Conservation (phyloP, 108 stramenopile genomes). For the Epipyxis sp. region DNA sequence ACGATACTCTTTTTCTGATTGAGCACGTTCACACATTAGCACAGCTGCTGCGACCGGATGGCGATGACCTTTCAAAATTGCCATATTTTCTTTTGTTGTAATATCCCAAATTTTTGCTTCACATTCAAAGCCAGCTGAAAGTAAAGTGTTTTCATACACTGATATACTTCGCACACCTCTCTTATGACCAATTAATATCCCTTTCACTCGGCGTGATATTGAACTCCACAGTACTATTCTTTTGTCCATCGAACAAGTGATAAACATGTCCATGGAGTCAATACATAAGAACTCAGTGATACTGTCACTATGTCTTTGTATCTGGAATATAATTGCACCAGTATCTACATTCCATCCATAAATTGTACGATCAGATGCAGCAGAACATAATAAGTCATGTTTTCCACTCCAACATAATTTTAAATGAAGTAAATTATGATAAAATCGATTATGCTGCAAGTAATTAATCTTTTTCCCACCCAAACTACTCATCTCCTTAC, state of each 20-base stretch:
- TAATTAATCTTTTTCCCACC: not conserved
- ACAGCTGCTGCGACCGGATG: slow-evolving; percentile 4
- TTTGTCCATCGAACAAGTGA: slow-evolving; percentile 30
- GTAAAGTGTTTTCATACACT: not conserved
- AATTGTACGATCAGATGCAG: slow-evolving; percentile 13
- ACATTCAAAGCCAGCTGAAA: slow-evolving; percentile 31
- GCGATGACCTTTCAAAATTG: slow-evolving; percentile 15
- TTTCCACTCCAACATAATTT: slow-evolving; percentile 22
- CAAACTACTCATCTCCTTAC: not conserved
- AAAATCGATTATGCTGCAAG: slow-evolving; percentile 9
- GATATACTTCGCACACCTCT: slow-evolving; percentile 22
- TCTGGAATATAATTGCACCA: slow-evolving; percentile 14
- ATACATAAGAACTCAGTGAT: slow-evolving; percentile 21
- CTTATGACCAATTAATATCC: slow-evolving; percentile 17
- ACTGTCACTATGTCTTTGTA: slow-evolving; percentile 8
- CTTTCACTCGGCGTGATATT: slow-evolving; percentile 24
- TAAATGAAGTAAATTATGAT: slow-evolving; percentile 11
- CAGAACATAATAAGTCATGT: slow-evolving; percentile 11
- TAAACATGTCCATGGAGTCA: slow-evolving; percentile 20
- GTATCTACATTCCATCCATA: slow-evolving; percentile 31
- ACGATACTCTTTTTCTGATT: slow-evolving; percentile 17
- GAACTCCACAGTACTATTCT: slow-evolving; percentile 21
- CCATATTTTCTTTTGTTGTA: not conserved
- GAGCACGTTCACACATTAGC: slow-evolving; percentile 25
- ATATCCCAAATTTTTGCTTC: slow-evolving; percentile 26